These are phyloP conservation scores for Neurospora terricola DNA, from an alignment of 495 filamentous ascomycete species.

Conservation along the genomic window DNA sequence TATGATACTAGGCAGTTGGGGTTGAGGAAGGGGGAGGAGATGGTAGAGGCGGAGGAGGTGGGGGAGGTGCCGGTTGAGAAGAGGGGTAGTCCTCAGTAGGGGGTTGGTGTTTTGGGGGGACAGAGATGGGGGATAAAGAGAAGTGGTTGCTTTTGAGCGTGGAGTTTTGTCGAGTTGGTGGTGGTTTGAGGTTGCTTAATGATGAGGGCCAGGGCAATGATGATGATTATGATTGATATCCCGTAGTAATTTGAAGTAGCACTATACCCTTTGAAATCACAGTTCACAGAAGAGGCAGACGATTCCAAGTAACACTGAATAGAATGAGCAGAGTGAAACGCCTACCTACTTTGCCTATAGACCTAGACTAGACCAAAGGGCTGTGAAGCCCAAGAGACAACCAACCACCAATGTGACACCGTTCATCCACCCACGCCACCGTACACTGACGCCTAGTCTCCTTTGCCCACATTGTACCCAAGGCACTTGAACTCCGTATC, in stretches of 20 bases:
- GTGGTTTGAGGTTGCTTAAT: neutral
- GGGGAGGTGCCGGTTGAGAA: neutral
- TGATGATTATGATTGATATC: neutral
- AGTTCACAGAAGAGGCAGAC: no score
- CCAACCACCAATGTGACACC: neutral
- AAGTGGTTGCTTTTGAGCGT: neutral
- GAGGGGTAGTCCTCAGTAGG: neutral
- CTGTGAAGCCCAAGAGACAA: neutral
- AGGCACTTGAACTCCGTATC: neutral
- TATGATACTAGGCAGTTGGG: conserved; percentile 65
- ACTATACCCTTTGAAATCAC: neutral
- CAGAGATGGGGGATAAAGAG: neutral
- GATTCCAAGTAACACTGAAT: neutral
- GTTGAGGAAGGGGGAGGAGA: conserved; percentile 26
- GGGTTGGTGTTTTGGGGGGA: neutral
- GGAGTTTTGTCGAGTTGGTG: neutral
- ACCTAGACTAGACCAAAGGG: neutral
- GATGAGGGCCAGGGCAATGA: neutral
- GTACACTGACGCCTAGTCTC: no score
- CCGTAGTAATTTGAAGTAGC: neutral
- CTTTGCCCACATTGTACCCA: neutral
- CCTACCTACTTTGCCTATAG: neutral
- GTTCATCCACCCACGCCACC: no score
- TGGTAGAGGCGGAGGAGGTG: neutral
- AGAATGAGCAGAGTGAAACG: neutral